These are phyloP conservation scores for Diaporthe helianthi DNA, from an alignment of 2,329 filamentous ascomycete species.

Conservation along the genomic window DNA sequence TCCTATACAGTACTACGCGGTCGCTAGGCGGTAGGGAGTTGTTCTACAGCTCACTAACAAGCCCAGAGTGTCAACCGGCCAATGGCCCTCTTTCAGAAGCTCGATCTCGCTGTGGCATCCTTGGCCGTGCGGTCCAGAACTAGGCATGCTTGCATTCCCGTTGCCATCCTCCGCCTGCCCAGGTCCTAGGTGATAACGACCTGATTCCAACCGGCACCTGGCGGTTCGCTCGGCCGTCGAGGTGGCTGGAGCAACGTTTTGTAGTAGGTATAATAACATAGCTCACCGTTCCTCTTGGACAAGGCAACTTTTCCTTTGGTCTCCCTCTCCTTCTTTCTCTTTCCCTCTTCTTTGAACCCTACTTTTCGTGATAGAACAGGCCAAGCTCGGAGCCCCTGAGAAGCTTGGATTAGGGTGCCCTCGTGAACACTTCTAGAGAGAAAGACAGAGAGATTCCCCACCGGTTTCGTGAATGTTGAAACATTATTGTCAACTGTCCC, in stretches of 20 bases:
- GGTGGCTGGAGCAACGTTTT: slow-evolving; percentile 9
- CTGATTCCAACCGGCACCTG: slow-evolving; percentile 31
- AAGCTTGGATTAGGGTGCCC: slow-evolving; percentile 9
- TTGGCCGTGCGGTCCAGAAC: slow-evolving; percentile 15
- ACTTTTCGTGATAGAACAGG: slow-evolving; percentile 1
- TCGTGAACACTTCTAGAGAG: slow-evolving; percentile 15
- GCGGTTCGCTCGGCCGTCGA: slow-evolving; percentile 31
- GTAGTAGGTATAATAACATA: slow-evolving; percentile 24
- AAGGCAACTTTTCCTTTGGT: neutral
- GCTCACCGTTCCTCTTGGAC: neutral
- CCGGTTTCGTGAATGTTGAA: slow-evolving; percentile 9
- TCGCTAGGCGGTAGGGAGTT: neutral
- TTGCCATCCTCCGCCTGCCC: slow-evolving; percentile 17
- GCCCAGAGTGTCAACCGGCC: slow-evolving; percentile 12
- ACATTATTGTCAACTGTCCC: slow-evolving; percentile 5
- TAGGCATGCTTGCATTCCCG: slow-evolving; percentile 25
- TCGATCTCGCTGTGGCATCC: slow-evolving; percentile 21
- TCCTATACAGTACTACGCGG: neutral
- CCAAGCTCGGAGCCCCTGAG: neutral
- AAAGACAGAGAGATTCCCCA: neutral
- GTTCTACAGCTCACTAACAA: neutral
- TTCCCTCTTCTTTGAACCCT: neutral
- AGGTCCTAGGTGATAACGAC: slow-evolving; percentile 29
- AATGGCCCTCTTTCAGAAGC: slow-evolving; percentile 13
- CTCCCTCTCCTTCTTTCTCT: neutral